phyloP scores from a whole-genome alignment of 192 early-diverging fungal species.

The Linnemannia schmuckeri region DNA sequence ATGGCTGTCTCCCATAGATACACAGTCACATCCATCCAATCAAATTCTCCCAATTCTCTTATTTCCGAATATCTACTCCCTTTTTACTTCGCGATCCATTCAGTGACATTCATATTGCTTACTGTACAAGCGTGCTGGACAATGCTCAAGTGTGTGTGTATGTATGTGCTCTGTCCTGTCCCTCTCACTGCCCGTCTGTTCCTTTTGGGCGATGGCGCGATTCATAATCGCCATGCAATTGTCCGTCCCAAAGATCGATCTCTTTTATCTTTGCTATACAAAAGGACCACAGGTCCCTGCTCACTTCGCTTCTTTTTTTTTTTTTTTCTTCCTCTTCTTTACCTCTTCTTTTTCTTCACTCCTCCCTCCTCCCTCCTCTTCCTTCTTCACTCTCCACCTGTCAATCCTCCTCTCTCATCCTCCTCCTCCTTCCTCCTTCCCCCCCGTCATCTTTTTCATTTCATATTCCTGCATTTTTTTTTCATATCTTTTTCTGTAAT shows the following conservation, averaged over 20 bases:
- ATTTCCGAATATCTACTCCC: background rate
- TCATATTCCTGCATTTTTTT: background rate
- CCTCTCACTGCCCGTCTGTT: too few species aligned
- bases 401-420: background rate
- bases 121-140: too few species aligned
- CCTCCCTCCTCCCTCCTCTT: constrained; percentile 2
- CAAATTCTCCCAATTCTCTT: background rate
- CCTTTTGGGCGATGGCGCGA: too few species aligned
- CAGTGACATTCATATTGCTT: too few species aligned
- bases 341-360: background rate
- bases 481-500: background rate
- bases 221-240: too few species aligned
- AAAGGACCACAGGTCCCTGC: background rate
- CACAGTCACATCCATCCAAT: constrained; percentile 30
- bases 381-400: background rate
- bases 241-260: too few species aligned
- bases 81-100: background rate
- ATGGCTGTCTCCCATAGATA: constrained; percentile 8
- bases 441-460: background rate
- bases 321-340: background rate
- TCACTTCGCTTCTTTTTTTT: background rate
- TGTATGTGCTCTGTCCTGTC: too few species aligned
- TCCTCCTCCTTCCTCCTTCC: background rate
- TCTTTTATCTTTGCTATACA: too few species aligned
- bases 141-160: too few species aligned